Base-by-base conservation (phyloP, 176 grass and related monocot genomes). In the Oryza coarctata region DNA sequence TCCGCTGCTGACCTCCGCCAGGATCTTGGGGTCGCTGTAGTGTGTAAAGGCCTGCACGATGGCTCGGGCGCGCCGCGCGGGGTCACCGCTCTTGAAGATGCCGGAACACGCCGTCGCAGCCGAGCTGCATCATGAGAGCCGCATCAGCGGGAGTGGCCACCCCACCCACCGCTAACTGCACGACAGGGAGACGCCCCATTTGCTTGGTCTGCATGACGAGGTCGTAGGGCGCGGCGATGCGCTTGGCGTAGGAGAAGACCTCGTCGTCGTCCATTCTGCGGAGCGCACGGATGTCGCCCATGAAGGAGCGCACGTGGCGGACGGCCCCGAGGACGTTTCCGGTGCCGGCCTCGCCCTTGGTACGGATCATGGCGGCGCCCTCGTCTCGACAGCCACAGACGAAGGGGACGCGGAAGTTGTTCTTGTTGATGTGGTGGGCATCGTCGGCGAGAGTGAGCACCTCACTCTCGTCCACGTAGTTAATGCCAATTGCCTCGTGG, bases 401-500 rank as follows among this genome's bases (percentile, higher is more conserved):
- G 12, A 88, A 88, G 31, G 81, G 86, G 49, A 80, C 81, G 57
- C 77, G 70, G 67, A 78, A 88, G 15, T 79, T 84, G 67, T 80
- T 81, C 81, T 88, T 88, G 58, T 88, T 88, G 65, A 84, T 84
- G 75, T 88, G 81, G 58, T 88, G 80, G 38, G 62, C 12, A 8
- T 86, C 76, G 17, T 86, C 84, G 3, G 76, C 76, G 1, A 23
- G 85, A 5, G 84, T 87, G 28, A 91, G 89, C 25, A 91, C 89
- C 80, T 87, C 89, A 23, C 85, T 91, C 69, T 91, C 89, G 32
- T 91, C 85, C 0, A 91, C 65, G 33, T 91, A 91, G 50, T 91
- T 85, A 12, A 91, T 26, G 5, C 89, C 82, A 28, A 91, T 74
- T 65, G 77, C 65, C 35, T 91, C 82, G 0, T 86, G 72, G 45